Evolutionary conservation across 2,329 filamentous ascomycete species (phyloP).

Genomic region (Blastomyces parvus): DNA sequence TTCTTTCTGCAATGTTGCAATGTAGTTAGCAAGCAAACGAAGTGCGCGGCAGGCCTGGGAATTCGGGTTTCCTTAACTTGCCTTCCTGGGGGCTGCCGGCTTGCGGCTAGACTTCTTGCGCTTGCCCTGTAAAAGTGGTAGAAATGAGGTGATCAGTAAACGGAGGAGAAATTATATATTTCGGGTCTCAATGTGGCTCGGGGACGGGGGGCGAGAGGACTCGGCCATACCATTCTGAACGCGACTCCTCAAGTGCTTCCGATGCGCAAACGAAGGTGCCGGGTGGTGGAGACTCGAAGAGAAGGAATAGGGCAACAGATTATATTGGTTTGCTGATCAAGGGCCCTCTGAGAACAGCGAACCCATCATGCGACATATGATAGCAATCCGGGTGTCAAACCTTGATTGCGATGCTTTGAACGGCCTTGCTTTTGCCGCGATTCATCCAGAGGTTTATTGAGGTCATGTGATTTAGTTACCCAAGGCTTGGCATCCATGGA

Average conservation of each 20-base stretch:
- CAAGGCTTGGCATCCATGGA: too few species aligned
- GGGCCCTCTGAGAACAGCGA: neutral
- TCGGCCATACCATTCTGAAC: neutral
- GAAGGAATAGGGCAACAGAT: neutral
- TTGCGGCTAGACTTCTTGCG: constrained; percentile 78
- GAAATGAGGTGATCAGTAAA: neutral
- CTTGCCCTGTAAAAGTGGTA: constrained; percentile 57
- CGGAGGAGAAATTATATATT: neutral
- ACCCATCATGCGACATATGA: neutral
- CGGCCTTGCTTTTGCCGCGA: neutral
- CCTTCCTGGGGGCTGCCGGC: constrained; percentile 74
- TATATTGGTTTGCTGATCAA: neutral
- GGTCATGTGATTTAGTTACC: neutral
- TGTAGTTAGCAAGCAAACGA: constrained; percentile 5
- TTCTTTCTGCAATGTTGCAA: constrained; percentile 31
- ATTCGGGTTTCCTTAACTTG: constrained; percentile 29
- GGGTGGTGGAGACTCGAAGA: neutral
- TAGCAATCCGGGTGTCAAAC: neutral
- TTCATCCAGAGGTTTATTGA: neutral
- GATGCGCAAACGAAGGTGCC: neutral
- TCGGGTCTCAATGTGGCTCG: neutral
- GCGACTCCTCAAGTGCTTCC: neutral
- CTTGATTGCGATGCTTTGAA: neutral
- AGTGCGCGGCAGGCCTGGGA: neutral
- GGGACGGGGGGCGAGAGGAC: neutral